Percentiles rank a stretch among this genome's conserved stretches.
Evolutionary conservation across 306 rosid genomes (phyloP).

Genomic region (Prunus salicina): DNA sequence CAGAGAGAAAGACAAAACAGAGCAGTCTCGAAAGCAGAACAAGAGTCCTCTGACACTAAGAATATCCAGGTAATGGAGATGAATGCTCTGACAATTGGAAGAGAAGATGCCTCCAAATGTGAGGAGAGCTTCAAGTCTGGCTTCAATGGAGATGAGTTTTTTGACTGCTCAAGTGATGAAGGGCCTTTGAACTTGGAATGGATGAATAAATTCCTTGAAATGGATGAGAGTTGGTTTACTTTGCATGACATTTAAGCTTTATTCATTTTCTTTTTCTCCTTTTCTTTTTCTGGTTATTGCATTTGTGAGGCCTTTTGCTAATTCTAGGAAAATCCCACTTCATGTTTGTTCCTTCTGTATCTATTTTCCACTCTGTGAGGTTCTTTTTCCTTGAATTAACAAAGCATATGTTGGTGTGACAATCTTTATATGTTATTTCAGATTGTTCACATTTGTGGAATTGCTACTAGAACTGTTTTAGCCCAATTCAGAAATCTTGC

Average conservation of each 20-base stretch:
- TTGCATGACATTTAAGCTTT: conserved; percentile 6
- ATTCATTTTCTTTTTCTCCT: neutral
- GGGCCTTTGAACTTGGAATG: conserved; percentile 31
- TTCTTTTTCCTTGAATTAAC: conserved; percentile 14
- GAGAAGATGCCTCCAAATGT: conserved; percentile 9
- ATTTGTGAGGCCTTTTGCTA: neutral
- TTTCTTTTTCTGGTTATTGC: neutral
- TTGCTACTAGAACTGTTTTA: neutral
- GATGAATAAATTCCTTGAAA: conserved; percentile 38
- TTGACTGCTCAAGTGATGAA: conserved; percentile 1
- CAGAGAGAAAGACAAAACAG: conserved; percentile 21
- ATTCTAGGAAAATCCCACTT: conserved; percentile 13
- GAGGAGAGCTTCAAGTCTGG: neutral
- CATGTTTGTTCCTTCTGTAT: neutral
- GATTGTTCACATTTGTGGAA: neutral
- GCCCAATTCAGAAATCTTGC: neutral
- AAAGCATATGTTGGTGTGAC: conserved; percentile 1
- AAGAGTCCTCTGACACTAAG: conserved; percentile 13
- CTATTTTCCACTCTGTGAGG: neutral
- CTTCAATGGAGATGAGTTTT: conserved; percentile 8
- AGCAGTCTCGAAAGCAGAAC: neutral
- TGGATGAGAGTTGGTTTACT: conserved; percentile 40
- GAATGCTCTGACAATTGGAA: neutral
- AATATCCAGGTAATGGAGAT: neutral
- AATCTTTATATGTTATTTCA: neutral